phyloP scores from a whole-genome alignment of 1,139 yeast genomes.

The Taphrina wiesneri region DNA sequence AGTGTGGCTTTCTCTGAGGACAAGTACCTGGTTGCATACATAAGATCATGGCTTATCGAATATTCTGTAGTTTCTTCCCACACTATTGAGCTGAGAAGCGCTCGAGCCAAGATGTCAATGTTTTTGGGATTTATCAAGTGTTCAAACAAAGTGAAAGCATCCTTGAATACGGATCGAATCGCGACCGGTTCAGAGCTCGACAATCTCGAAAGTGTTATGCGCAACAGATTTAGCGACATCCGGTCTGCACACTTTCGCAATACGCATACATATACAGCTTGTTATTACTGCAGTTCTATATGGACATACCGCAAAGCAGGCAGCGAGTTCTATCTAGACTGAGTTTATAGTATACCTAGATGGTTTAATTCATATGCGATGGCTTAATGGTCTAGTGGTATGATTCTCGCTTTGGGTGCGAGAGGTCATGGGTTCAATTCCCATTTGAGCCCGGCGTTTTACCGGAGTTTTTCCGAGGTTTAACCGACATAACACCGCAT shows the following conservation, averaged over 20 bases:
- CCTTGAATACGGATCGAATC: not conserved
- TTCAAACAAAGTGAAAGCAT: conserved; percentile 12
- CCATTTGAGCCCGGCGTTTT: conserved; percentile 49
- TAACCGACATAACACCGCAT: no score
- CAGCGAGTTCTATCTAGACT: no score
- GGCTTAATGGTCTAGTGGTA: conserved; percentile 49
- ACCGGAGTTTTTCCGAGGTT: not conserved
- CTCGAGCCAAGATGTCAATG: not conserved
- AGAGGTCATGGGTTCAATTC: conserved; percentile 53
- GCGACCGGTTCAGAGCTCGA: not conserved
- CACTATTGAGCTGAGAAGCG: not conserved
- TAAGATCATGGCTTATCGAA: not conserved
- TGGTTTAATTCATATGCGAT: not conserved
- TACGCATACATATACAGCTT: not conserved
- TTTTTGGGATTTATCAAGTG: conserved; percentile 10
- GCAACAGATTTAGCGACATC: not conserved
- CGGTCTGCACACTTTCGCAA: not conserved
- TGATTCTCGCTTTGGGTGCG: conserved; percentile 50
- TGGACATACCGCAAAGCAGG: no score
- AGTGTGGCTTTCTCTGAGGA: not conserved
- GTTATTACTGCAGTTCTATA: no score
- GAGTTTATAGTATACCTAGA: no score
- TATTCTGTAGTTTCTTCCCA: not conserved
- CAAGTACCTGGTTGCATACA: not conserved
- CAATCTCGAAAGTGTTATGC: not conserved